These are phyloP conservation scores for Aspergillus jensenii DNA, from an alignment of 2,329 filamentous ascomycete genomes.

Conservation along the genomic window DNA sequence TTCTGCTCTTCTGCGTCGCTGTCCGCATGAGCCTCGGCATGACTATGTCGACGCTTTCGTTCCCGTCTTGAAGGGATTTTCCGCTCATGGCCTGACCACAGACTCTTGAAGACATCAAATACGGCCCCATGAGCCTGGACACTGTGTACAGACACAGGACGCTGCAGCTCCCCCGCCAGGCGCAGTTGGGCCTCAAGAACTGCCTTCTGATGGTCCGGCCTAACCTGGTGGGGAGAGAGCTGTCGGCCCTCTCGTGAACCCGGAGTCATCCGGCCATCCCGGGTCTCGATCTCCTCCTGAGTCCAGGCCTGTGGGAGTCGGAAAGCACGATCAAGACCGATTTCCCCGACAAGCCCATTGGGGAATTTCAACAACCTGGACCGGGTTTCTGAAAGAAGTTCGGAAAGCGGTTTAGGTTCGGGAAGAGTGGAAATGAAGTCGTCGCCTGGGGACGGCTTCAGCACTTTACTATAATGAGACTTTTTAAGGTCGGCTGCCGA, in stretches of 20 bases:
- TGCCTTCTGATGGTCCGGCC: slow-evolving; percentile 57
- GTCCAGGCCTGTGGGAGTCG: slow-evolving; percentile 57
- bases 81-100: slow-evolving; percentile 60
- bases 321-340: slow-evolving; percentile 63
- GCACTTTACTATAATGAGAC: slow-evolving; percentile 55
- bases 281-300: slow-evolving; percentile 28
- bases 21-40: slow-evolving; percentile 30
- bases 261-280: slow-evolving; percentile 50
- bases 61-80: slow-evolving; percentile 51
- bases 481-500: slow-evolving; percentile 32
- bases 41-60: slow-evolving; percentile 34
- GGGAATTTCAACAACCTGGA: slow-evolving; percentile 52
- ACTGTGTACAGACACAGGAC: slow-evolving; percentile 62
- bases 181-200: slow-evolving; percentile 59
- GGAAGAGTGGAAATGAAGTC: slow-evolving; percentile 54
- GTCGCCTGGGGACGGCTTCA: slow-evolving; percentile 49
- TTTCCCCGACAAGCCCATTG: slow-evolving; percentile 59
- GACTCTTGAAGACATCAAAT: slow-evolving; percentile 54
- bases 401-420: slow-evolving; percentile 53
- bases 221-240: slow-evolving; percentile 58
- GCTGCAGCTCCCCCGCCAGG: slow-evolving; percentile 57
- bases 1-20: slow-evolving; percentile 26
- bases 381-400: slow-evolving; percentile 52
- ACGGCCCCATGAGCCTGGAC: slow-evolving; percentile 63
- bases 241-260: slow-evolving; percentile 60